Evolutionary conservation across 176 grass and related monocot species (phyloP).

Genomic region (Cocos nucifera): DNA sequence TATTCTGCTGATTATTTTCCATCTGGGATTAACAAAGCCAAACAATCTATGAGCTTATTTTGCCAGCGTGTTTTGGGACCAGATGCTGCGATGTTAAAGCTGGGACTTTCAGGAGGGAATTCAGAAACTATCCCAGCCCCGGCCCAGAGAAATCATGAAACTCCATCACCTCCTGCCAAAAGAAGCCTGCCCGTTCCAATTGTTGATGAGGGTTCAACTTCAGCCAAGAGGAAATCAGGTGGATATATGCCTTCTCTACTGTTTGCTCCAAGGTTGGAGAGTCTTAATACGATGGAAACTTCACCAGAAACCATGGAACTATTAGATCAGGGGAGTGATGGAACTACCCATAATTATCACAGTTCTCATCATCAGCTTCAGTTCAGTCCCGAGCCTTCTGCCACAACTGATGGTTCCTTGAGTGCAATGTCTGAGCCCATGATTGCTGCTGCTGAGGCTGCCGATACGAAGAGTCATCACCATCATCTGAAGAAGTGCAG

Average conservation of each 20-base stretch:
- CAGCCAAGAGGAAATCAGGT: slow-evolving; percentile 45
- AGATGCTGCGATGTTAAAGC: slow-evolving; percentile 4
- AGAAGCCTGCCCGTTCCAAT: slow-evolving; percentile 28
- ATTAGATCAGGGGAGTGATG: neutral
- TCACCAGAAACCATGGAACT: neutral
- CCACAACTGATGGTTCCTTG: slow-evolving; percentile 30
- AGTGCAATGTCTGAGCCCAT: slow-evolving; percentile 27
- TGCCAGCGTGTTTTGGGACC: neutral
- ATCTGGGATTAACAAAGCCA: neutral
- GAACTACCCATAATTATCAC: neutral
- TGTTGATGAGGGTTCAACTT: slow-evolving; percentile 57
- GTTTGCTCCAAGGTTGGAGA: slow-evolving; percentile 19
- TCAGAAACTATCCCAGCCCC: neutral
- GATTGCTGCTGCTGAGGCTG: neutral
- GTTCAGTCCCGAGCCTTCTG: slow-evolving; percentile 34
- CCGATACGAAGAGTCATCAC: slow-evolving; percentile 8
- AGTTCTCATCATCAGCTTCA: slow-evolving; percentile 11
- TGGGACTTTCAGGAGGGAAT: slow-evolving; percentile 14
- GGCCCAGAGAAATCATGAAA: neutral
- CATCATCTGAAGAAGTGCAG: slow-evolving; percentile 63
- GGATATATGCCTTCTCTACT: slow-evolving; percentile 42
- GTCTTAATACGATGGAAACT: neutral
- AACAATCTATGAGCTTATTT: neutral
- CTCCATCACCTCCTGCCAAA: neutral
- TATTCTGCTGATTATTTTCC: neutral